These are phyloP conservation scores for Azolla pinnata DNA, from an alignment of 75 land plant species.

Conservation along the genomic window DNA sequence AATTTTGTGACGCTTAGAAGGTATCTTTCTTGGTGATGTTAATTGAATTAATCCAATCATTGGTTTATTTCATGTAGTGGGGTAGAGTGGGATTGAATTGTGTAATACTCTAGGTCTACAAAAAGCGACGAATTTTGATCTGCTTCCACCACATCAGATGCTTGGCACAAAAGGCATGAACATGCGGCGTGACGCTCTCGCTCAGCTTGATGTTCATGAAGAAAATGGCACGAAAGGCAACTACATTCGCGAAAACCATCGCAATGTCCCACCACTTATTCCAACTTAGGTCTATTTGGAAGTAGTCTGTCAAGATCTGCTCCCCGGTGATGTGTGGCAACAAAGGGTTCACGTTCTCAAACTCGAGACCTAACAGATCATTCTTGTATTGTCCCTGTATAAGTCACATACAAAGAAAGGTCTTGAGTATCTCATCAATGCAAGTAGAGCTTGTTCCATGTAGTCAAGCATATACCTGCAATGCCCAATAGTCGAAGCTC, in stretches of 20 bases:
- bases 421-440: no score
- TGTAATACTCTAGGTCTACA: no score
- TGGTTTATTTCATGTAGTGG: no score
- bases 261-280: conserved; percentile 65
- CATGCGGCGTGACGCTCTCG: conserved; percentile 64
- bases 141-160: no score
- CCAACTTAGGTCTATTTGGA: conserved; percentile 67
- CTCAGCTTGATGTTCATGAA: conserved; percentile 73
- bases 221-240: conserved; percentile 53
- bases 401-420: no score
- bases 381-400: conserved; percentile 86
- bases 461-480: no score
- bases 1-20: no score
- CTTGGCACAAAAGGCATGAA: neutral
- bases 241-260: conserved; percentile 57
- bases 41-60: no score
- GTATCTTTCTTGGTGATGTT: no score
- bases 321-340: conserved; percentile 54
- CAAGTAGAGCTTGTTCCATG: no score
- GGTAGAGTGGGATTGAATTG: no score
- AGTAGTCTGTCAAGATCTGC: conserved; percentile 50
- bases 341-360: conserved; percentile 46
- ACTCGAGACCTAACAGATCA: conserved; percentile 64
- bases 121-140: no score
- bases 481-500: conserved; percentile 38